Evolutionary conservation across 345 rosid species (phyloP).

Genomic region (Cardamine occulta): DNA sequence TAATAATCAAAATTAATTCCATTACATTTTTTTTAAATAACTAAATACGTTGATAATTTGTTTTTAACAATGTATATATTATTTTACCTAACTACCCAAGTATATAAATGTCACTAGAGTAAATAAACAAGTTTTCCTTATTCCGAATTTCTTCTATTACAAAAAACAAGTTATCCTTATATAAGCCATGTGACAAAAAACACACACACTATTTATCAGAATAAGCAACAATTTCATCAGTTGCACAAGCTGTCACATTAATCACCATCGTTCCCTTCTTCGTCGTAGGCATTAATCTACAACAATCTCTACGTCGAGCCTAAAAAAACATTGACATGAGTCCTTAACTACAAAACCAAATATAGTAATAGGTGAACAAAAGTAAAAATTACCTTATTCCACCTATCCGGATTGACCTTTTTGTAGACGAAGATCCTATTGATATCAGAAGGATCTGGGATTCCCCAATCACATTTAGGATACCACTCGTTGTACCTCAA

Average conservation of each 20-base stretch:
- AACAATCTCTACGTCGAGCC: constrained; percentile 62
- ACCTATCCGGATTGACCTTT: constrained; percentile 52
- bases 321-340: neutral
- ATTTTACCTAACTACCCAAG: no score
- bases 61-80: neutral
- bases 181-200: neutral
- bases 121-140: neutral
- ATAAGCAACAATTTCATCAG: constrained; percentile 49
- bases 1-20: no score
- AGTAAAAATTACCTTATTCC: constrained; percentile 48
- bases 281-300: constrained; percentile 47
- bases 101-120: constrained; percentile 16
- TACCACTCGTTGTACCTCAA: constrained; percentile 19
- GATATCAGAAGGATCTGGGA: constrained; percentile 48
- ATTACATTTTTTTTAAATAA: no score
- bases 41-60: neutral
- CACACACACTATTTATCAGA: constrained; percentile 33
- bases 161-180: neutral
- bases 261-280: constrained; percentile 47
- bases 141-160: neutral
- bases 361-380: neutral
- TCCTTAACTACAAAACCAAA: neutral
- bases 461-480: constrained; percentile 54
- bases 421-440: constrained; percentile 49
- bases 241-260: constrained; percentile 51